Base-by-base conservation (phyloP, 1,284 basidiomycete species). In the Chalciporus sp. region DNA sequence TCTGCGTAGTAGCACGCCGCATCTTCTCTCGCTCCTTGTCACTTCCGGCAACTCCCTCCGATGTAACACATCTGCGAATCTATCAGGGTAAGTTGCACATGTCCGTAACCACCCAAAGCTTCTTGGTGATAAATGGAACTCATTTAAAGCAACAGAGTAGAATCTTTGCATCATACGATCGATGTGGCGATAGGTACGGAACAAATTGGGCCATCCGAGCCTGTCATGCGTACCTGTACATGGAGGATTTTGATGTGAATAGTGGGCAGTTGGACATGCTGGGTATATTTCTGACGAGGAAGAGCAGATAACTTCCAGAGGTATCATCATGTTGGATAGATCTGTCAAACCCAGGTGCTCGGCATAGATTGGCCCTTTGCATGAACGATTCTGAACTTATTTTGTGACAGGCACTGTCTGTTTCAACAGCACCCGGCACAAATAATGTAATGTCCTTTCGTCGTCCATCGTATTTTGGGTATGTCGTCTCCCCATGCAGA, bases 41-140 rank as follows among this genome's bases (percentile, higher is more conserved):
- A 28, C 45, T 45, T 39, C n/a, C 19, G 29, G 42, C 47, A 29
- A 39, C 42, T 29, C 17, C 47, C 42, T 39, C 4, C 49, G 56
- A 53, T 44, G 26, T 44, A 47, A 19, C 42, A 35, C 41, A 41
- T 59, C 44, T 45, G 23, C 47, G 48, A 48, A 52, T 45, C 35
- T 20, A 39, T 43, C 29, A 63, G 49, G 47, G 52, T 66, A 64
- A 66, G 66, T 64, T 65, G 62, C 60, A 65, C 49, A 17, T 50
- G 48, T 68, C 57, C 47, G 63, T 61, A 56, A 64, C 61, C 58
- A 54, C 42, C 45, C 44, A 42, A 26, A 20, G 45, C 60, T 60
- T 66, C 67, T 51, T 59, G 53, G 45, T 57, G 67, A 70, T 68
- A 58, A 58, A 66, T 70, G 67, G 66, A 65, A 57, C 47, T 51